Conservation (phyloP, 2,329 filamentous ascomycete species). For the Aspergillus sp. region DNA sequence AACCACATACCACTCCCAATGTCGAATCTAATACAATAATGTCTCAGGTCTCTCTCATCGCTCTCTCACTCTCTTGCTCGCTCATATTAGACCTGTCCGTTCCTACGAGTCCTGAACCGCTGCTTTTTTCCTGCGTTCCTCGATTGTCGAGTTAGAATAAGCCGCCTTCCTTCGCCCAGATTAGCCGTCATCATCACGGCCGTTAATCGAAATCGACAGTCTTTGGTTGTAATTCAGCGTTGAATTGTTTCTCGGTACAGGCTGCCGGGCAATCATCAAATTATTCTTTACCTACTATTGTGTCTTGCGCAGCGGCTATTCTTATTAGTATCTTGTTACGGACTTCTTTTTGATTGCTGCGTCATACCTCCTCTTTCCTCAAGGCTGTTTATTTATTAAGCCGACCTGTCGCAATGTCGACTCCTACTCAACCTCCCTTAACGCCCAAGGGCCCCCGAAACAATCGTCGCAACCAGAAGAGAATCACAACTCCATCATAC, state of each 20-base stretch:
- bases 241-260: constrained; percentile 31
- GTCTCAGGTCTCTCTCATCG: constrained; percentile 13
- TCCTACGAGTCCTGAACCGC: constrained; percentile 20
- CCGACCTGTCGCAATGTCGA: constrained; percentile 51
- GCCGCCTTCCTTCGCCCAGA: constrained; percentile 10
- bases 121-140: constrained; percentile 21
- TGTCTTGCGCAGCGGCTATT: constrained; percentile 23
- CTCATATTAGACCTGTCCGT: constrained; percentile 27
- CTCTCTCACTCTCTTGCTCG: constrained; percentile 14
- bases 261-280: constrained; percentile 42
- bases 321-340: constrained; percentile 26
- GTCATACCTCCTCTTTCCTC: constrained; percentile 26
- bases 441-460: constrained; percentile 46
- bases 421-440: constrained; percentile 42
- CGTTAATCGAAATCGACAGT: constrained; percentile 9
- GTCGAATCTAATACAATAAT: constrained; percentile 20
- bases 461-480: constrained; percentile 42
- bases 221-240: constrained; percentile 26
- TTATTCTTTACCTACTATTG: constrained; percentile 26
- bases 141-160: constrained; percentile 25
- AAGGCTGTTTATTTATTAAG: constrained; percentile 58
- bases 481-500: constrained; percentile 37
- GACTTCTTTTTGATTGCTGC: constrained; percentile 33
- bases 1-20: constrained; percentile 4
- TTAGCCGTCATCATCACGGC: constrained; percentile 16